Base-by-base conservation (phyloP, 2,329 filamentous ascomycete genomes). In the Fusarium hostae region DNA sequence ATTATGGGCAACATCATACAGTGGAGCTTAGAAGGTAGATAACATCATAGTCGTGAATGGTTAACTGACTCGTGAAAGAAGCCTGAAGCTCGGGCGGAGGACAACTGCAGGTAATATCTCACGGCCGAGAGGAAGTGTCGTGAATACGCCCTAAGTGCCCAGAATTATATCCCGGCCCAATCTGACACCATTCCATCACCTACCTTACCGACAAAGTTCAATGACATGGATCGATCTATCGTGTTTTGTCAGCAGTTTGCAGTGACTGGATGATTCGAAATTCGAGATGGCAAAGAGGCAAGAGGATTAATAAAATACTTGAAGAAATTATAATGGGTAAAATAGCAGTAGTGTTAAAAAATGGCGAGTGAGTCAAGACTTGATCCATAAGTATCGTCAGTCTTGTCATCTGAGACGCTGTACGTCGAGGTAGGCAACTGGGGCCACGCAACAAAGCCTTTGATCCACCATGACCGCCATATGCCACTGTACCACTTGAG, bases 381-480 rank as follows among this genome's bases (percentile, higher is more conserved):
- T 26, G 45, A 20, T 51, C 26, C 50, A 69, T 58, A 32, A 18
- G 18, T 44, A 56, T 41, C 32, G 28, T 59, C 45, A 34, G 20
- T 20, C 44, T 44, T 32, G 26, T 26, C 26, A 26, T 62, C 32
- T 30, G 32, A 67, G 48, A 55, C 41, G 35, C 32, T 50, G 34
- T 37, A 39, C 44, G 43, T 67, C 15, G 54, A 51, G 57, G 43
- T 54, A 68, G 57, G 65, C 64, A 63, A 37, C 58, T 68, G 40
- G 50, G 64, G 58, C 58, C 64, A 35, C 65, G 65, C 58, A 68
- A 68, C 24, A 52, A 35, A 68, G 52, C 57, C 55, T 62, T 56
- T 66, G 60, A 66, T 72, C 68, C 68, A 60, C 59, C 34, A 68
- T 71, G 57, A 63, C 63, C 50, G 57, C 54, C 59, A 65, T 54